Conservation (phyloP, 495 filamentous ascomycete species). For the Glonium stellatum region DNA sequence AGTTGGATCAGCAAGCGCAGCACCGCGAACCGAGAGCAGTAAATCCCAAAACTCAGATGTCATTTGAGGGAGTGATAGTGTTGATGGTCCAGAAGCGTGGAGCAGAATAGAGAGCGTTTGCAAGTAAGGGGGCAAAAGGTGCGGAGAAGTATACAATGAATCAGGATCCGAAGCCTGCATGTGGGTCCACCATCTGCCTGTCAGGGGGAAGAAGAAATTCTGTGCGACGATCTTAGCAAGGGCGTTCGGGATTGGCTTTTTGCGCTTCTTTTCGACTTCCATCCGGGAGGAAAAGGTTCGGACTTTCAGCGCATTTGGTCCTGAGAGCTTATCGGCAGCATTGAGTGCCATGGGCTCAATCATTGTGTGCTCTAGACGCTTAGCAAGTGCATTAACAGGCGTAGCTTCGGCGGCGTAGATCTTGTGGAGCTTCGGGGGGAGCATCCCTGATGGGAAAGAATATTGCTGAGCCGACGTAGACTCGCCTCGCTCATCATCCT, state of each 20-base stretch:
- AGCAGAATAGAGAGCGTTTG: conserved; percentile 61
- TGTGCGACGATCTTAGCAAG: conserved; percentile 65
- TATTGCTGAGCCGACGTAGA: conserved; percentile 36
- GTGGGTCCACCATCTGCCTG: conserved; percentile 44
- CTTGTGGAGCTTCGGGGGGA: conserved; percentile 54
- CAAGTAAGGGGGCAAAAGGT: conserved; percentile 54
- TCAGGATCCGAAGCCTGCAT: conserved; percentile 40
- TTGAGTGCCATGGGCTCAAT: conserved; percentile 71
- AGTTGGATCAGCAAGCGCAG: conserved; percentile 46
- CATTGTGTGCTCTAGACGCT: conserved; percentile 57
- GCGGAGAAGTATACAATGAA: conserved; percentile 49
- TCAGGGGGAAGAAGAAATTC: conserved; percentile 76
- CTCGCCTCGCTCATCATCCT: conserved; percentile 44
- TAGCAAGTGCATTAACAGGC: conserved; percentile 55
- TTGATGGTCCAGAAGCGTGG: conserved; percentile 58
- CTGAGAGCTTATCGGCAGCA: conserved; percentile 62
- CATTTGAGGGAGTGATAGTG: conserved; percentile 57
- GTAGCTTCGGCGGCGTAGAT: conserved; percentile 44
- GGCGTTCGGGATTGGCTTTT: conserved; percentile 63
- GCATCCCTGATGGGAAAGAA: conserved; percentile 66
- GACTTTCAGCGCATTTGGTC: conserved; percentile 78
- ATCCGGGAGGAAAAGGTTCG: conserved; percentile 69
- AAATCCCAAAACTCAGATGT: conserved; percentile 64
- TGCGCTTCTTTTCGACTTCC: conserved; percentile 58
- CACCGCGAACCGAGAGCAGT: conserved; percentile 43